Percentiles rank a stretch among this genome's conserved stretches.
Evolutionary conservation across 345 rosid genomes (phyloP).

Genomic region (Cardamine chenopodiifolia): DNA sequence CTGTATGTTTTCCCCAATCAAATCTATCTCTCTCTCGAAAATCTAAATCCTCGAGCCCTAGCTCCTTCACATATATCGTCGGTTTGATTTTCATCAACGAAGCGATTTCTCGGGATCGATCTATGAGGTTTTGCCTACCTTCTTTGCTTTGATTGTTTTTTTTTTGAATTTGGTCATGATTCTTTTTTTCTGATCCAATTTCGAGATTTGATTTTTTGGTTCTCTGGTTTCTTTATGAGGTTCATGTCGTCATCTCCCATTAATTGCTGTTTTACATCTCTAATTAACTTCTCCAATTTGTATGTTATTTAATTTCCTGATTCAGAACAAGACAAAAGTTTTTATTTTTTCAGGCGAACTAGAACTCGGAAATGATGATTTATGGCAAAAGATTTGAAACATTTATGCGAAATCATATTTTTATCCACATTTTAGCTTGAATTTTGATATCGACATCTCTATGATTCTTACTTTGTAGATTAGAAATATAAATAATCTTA

Average conservation of each 20-base stretch:
- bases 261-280: not conserved
- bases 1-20: slow-evolving; percentile 25
- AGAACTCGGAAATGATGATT: not conserved
- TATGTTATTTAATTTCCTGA: not conserved
- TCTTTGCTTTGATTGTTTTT: not conserved
- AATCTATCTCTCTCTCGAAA: slow-evolving; percentile 16
- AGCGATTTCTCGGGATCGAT: slow-evolving; percentile 20
- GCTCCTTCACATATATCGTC: not conserved
- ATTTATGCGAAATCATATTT: not conserved
- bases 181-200: slow-evolving; percentile 17
- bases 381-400: not conserved
- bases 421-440: slow-evolving; percentile 6
- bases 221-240: not conserved
- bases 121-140: slow-evolving; percentile 17
- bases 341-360: not conserved
- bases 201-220: slow-evolving; percentile 1
- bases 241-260: not conserved
- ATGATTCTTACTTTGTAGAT: not conserved
- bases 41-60: slow-evolving; percentile 34
- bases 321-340: not conserved
- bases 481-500: not conserved
- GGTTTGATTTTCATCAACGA: slow-evolving; percentile 11
- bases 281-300: slow-evolving; percentile 12
- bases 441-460: not conserved
- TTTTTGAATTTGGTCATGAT: not conserved